Evolutionary conservation across 768 basidiomycete species (phyloP), one percentile per base, ranked within the genome.

Genomic region (Kwoniella europaea): DNA sequence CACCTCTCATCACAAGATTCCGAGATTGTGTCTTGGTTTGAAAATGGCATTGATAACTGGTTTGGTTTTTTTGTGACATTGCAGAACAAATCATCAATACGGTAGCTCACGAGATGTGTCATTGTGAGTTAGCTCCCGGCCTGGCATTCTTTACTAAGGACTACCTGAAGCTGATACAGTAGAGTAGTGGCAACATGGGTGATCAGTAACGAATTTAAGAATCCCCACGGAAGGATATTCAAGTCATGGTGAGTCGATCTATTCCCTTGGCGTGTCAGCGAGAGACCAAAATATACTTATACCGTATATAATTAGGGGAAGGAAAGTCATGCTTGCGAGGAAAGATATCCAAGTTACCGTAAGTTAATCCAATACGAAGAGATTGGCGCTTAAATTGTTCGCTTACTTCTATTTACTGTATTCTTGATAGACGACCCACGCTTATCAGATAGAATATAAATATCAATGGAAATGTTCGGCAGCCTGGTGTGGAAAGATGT

Each of bases 71-170:
- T 24, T 16, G 18, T 16, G 50, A 20, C 18, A 10, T n/a, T 13
- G 22, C 68, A 94, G 93, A 92, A 65, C 88, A 92, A 50, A 90
- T 94, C 60, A 86, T 90, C 44, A 90, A 91, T 76, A 94, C 93
- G 0, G 84, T 95, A 13, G 89, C 91, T 41, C 93, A 95, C 75
- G 93, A 95, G 82, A 93, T 94, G 92, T 94, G 93, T 76, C 93
- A 94, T 84, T 83, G 81, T 82, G 60, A 68, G 81, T 69, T 20
- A 15, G 9, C 27, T 74, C 10, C 5, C 43, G 46, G 20, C 27
- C 46, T 46, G 16, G 12, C 56, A 20, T 18, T n/a, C 44, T 46
- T 6, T 12, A 3, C 43, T 63, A 13, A 10, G 16, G 52, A 35
- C 13, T 15, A 7, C 0, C 18, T 42, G 35, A n/a, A 53, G 24